Evolutionary conservation across 192 early-diverging fungal species (phyloP).

Genomic region (Jimgerdemannia flammicorona): DNA sequence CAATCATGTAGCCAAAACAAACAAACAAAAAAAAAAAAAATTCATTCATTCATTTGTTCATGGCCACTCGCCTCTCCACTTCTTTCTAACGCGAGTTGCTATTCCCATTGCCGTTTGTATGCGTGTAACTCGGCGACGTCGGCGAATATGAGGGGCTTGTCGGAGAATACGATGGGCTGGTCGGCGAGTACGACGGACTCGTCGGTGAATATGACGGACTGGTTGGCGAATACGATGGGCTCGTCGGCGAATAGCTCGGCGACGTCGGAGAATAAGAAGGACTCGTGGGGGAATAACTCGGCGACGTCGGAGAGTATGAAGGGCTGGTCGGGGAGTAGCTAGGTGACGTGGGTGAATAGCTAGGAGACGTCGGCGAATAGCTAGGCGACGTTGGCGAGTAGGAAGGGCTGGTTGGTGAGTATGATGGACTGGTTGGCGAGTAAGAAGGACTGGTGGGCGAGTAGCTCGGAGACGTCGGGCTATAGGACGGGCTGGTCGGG

Average conservation of each 20-base stretch:
- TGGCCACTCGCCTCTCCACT: no score
- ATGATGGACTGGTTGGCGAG: slow-evolving; percentile 57
- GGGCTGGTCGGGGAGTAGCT: slow-evolving; percentile 72
- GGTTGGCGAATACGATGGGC: slow-evolving; percentile 36
- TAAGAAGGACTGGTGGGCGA: slow-evolving; percentile 58
- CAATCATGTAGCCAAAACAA: not conserved
- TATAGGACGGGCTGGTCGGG: slow-evolving; percentile 60
- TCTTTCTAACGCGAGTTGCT: not conserved
- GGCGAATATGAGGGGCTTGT: slow-evolving; percentile 67
- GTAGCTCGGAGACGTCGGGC: slow-evolving; percentile 66
- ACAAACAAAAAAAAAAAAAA: not conserved
- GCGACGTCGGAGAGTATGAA: slow-evolving; percentile 71
- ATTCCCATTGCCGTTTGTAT: not conserved
- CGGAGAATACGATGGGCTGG: slow-evolving; percentile 63
- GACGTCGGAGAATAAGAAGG: slow-evolving; percentile 65
- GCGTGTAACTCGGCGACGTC: slow-evolving; percentile 6
- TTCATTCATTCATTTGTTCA: not conserved
- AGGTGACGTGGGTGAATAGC: slow-evolving; percentile 59
- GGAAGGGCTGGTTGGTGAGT: slow-evolving; percentile 63
- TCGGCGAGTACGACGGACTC: slow-evolving; percentile 54
- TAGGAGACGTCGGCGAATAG: slow-evolving; percentile 50
- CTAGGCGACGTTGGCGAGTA: slow-evolving; percentile 39
- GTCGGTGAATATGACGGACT: slow-evolving; percentile 46
- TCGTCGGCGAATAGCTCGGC: slow-evolving; percentile 70
- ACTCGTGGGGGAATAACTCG: slow-evolving; percentile 71